A percentile compares a stretch with the other conserved stretches of the same genome.
phyloP scores from a whole-genome alignment of 495 filamentous ascomycete genomes.

The Penicillium simplicissimum region DNA sequence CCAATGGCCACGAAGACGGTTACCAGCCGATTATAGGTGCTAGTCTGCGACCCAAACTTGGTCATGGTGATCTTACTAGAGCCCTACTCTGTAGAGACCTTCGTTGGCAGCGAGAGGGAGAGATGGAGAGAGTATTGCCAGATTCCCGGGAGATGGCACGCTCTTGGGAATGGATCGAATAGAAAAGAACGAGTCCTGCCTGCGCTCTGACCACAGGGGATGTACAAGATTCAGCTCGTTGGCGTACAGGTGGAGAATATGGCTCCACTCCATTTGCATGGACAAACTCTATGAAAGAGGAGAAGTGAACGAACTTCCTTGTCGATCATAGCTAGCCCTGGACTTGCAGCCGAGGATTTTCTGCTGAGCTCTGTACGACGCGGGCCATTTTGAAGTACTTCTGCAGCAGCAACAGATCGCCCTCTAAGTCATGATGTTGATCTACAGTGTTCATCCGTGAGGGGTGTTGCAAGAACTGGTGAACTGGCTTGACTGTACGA shows the following conservation, averaged over 20 bases:
- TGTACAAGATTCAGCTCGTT: slow-evolving; percentile 1
- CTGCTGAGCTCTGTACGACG: not conserved
- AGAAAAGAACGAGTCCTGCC: not conserved
- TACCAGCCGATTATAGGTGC: slow-evolving; percentile 38
- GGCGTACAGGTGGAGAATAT: slow-evolving; percentile 5
- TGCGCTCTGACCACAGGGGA: slow-evolving; percentile 9
- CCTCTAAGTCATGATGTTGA: not conserved
- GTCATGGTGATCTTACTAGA: slow-evolving; percentile 17
- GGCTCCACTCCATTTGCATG: slow-evolving; percentile 4
- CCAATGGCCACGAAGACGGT: slow-evolving; percentile 41
- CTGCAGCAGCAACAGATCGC: no score
- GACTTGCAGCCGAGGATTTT: slow-evolving; percentile 1
- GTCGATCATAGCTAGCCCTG: slow-evolving; percentile 6
- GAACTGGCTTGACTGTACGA: not conserved
- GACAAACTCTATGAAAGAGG: not conserved
- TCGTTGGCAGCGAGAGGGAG: not conserved
- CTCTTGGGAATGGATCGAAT: not conserved
- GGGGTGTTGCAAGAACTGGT: not conserved
- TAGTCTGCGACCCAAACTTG: slow-evolving; percentile 34
- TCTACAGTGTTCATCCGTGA: not conserved
- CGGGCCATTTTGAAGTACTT: not conserved
- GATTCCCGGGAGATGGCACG: not conserved
- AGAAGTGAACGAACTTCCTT: slow-evolving; percentile 1
- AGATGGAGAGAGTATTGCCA: not conserved
- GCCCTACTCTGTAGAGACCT: not conserved